Base-by-base conservation (phyloP, 2,329 filamentous ascomycete genomes). In the Scedosporium boydii region DNA sequence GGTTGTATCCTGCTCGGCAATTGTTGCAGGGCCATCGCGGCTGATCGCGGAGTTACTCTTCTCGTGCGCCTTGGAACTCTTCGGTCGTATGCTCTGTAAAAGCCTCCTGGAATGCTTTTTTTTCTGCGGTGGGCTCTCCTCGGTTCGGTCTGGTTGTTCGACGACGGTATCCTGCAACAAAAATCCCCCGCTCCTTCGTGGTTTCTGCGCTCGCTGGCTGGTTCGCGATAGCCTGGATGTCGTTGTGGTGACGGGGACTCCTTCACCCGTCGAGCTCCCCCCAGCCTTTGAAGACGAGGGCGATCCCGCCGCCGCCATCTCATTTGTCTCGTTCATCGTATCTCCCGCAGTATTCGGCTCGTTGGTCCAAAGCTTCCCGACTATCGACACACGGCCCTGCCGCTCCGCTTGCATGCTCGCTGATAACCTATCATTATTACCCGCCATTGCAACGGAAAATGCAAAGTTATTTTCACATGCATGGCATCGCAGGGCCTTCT, bases 41-140 rank as follows among this genome's bases (percentile, higher is more conserved):
- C 29, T 42, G 7, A n/a, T 41, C 3, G 51, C 21, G 0, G 44
- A 10, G 14, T 7, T 16, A 29, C 9, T 48, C n/a, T 46, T 62
- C 21, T 58, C 48, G 3, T 58, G 46, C 41, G 55, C 56, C 53
- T 41, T 62, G 23, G 60, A 62, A 14, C 18, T 44, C 21, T 48
- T 60, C 23, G 51, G 29, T 9, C 60, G 21, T 57, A 62, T 62
- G 38, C 60, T 58, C 60, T 58, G 51, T 7, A 62, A 44, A 18
- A 62, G 38, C 16, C 60, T 27, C 53, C 60, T 53, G 14, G 60
- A 46, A 29, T 57, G 51, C 46, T 29, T 58, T 44, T 55, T 38
- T 9, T 38, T 18, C 14, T 57, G 51, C 18, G 34, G 23, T 5
- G 51, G n/a, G 6, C 7, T 23, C 18, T 62, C 60, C 21, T 58